phyloP scores from a whole-genome alignment of 148 eudicot genomes.

The Diospyros kaki region DNA sequence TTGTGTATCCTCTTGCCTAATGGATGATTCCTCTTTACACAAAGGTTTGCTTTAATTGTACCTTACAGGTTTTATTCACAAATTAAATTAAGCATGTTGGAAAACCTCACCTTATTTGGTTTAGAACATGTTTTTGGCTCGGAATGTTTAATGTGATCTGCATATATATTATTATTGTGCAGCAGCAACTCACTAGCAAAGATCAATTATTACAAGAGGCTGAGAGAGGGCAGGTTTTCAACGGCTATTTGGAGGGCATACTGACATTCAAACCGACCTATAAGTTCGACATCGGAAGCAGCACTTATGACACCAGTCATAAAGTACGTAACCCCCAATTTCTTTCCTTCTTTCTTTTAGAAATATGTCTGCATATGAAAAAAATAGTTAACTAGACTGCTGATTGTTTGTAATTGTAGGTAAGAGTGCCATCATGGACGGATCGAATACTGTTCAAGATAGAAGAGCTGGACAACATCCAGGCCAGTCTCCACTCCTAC shows the following conservation, averaged over 20 bases:
- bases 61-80: no score
- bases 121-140: no score
- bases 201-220: conserved; percentile 56
- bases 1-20: no score
- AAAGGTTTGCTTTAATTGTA: no score
- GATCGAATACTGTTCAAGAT: conserved; percentile 49
- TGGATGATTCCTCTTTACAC: no score
- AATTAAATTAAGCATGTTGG: no score
- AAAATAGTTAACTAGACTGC: no score
- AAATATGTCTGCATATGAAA: not conserved
- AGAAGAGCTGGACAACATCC: conserved; percentile 25
- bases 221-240: conserved; percentile 45
- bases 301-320: conserved; percentile 49
- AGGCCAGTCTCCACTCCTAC: conserved; percentile 33
- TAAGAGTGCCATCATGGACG: conserved; percentile 58
- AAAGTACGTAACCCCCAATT: conserved; percentile 24
- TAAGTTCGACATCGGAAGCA: conserved; percentile 43
- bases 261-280: conserved; percentile 51
- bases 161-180: no score
- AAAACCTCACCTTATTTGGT: no score
- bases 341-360: not conserved
- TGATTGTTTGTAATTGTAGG: conserved; percentile 15
- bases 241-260: conserved; percentile 46
- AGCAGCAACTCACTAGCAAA: conserved; percentile 34
- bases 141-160: no score